Percentiles rank a stretch among this genome's conserved stretches.
These are phyloP conservation scores for Termitomyces eurrhizus DNA, from an alignment of 768 basidiomycete genomes.

Conservation along the genomic window DNA sequence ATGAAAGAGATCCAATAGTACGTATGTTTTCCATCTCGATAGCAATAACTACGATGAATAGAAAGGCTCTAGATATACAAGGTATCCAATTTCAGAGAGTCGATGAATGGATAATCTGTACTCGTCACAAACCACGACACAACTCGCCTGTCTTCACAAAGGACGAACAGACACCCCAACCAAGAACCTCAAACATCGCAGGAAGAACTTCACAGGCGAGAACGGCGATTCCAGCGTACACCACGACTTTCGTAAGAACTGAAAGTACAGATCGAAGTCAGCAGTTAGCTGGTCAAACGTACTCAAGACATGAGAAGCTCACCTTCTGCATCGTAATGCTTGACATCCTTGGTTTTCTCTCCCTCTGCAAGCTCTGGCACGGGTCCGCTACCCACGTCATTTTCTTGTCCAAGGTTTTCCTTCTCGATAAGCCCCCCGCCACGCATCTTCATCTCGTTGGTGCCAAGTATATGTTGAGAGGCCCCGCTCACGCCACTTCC, in stretches of 20 bases:
- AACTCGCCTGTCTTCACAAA: neutral
- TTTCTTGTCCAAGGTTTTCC: slow-evolving; percentile 3
- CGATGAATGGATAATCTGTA: neutral
- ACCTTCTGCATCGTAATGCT: slow-evolving; percentile 89
- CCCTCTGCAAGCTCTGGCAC: slow-evolving; percentile 7
- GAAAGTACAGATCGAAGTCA: neutral
- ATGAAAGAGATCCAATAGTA: neutral
- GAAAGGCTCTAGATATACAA: neutral
- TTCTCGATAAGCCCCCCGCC: slow-evolving; percentile 22
- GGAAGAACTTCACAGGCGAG: slow-evolving; percentile 62
- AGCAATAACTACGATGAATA: neutral
- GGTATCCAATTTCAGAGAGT: neutral
- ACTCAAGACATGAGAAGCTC: slow-evolving; percentile 20
- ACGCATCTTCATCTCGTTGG: slow-evolving; percentile 65
- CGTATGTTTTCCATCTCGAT: neutral
- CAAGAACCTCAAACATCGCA: slow-evolving; percentile 60
- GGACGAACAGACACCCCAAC: slow-evolving; percentile 57
- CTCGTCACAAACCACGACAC: neutral
- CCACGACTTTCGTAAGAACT: slow-evolving; percentile 89
- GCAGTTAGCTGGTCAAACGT: neutral
- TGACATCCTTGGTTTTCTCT: slow-evolving; percentile 35
- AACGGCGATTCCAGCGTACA: slow-evolving; percentile 83
- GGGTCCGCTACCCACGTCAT: neutral
- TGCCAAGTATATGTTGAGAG: slow-evolving; percentile 20
- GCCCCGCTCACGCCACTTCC: slow-evolving; percentile 28